Evolutionary conservation across 192 early-diverging fungal species (phyloP).

Genomic region (Gamsiella multidivaricata): DNA sequence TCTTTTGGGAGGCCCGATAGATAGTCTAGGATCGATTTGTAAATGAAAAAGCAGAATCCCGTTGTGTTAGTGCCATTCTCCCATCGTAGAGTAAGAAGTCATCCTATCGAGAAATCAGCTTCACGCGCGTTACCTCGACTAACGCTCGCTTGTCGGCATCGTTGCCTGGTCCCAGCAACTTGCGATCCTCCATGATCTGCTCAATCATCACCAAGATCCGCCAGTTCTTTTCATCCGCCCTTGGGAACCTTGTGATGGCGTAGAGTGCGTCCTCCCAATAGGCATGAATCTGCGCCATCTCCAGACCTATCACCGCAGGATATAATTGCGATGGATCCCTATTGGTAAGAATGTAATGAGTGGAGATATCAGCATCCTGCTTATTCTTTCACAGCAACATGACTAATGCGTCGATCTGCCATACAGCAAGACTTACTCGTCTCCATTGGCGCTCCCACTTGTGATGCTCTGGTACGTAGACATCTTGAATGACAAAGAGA

Average conservation of each 20-base stretch:
- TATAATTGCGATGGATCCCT: constrained; percentile 36
- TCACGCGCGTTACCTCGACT: constrained; percentile 54
- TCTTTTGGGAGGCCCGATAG: constrained; percentile 71
- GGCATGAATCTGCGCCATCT: constrained; percentile 64
- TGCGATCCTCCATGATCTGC: constrained; percentile 69
- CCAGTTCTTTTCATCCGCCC: constrained; percentile 67
- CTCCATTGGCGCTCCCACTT: constrained; percentile 9
- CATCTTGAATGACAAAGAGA: constrained; percentile 8
- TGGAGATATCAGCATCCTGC: too few relatives aligned
- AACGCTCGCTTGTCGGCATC: constrained; percentile 66
- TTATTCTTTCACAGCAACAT: too few relatives aligned
- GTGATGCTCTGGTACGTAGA: neutral
- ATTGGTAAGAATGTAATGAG: neutral
- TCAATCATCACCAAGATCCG: constrained; percentile 73
- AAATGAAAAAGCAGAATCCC: too few relatives aligned
- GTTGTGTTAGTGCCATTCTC: too few relatives aligned
- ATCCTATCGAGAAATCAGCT: neutral
- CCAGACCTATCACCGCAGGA: constrained; percentile 53
- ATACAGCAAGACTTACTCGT: constrained; percentile 35
- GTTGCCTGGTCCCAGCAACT: constrained; percentile 61
- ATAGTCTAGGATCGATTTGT: constrained; percentile 54
- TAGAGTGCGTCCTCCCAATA: constrained; percentile 72
- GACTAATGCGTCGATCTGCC: too few relatives aligned
- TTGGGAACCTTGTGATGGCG: constrained; percentile 66
- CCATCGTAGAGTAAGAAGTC: too few relatives aligned